Base-by-base conservation (phyloP, 140 eudicot species). In the Erigeron philadelphicus region DNA sequence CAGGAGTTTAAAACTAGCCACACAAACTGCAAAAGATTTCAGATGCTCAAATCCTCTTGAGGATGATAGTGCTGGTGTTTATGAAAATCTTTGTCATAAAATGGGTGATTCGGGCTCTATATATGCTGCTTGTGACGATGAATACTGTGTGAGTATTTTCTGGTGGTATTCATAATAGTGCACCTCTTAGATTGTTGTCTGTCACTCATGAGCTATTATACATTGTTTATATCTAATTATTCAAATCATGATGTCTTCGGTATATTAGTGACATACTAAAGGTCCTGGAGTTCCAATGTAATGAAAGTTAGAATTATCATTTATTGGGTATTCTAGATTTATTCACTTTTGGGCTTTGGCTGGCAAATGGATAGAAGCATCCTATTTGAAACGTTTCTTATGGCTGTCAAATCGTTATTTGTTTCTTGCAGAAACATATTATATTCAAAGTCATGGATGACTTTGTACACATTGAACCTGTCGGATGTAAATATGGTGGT, bases 371-470 rank as follows among this genome's bases (percentile, higher is more conserved):
- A 52, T 52, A 31, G 38, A 31, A 4, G 38, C 4, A 31, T 31
- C 10, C 58, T 15, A 49, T 49, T 17, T n/a, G 56, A 49, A 49
- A 5, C n/a, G 6, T 49, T 15, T 49, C n/a, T 49, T 8, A 19
- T 21, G 13, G 61, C 38, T 62, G 47, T 35, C 12, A 40, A 7
- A 2, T 75, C 19, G 49, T 62, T 70, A 19, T 73, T 66, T 48
- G 45, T 76, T 76, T 25, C 53, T 75, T 82, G 82, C 84, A 93
- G 95, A 78, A 87, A 63, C 85, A 88, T 72, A 70, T 85, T 13
- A 71, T 77, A 49, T 78, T 87, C 75, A 94, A 84, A 83, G 76
- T 94, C 61, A 90, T 80, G 76, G 89, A 84, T 62, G 87, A 78
- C 63, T 73, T 80, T 67, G 82, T 89, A 67, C 83, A 81, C 62